A percentile compares a stretch with the other conserved stretches of the same genome.
Conservation (phyloP, 148 eudicot species). For the Rhododendron ovatum region DNA sequence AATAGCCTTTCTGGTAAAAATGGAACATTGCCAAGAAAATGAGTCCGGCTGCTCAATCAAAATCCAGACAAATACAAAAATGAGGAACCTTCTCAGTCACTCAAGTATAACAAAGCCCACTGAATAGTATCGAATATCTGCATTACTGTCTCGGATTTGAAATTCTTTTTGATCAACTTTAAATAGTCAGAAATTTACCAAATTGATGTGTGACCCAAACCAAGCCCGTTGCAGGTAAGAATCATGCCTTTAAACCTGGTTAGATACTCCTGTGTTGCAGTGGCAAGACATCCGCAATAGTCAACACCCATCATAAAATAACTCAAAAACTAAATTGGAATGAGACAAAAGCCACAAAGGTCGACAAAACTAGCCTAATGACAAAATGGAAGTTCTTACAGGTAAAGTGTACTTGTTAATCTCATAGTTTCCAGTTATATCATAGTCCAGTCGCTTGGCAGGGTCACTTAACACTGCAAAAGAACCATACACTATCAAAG, state of each 20-base stretch:
- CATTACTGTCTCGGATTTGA: background rate
- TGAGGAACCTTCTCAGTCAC: background rate
- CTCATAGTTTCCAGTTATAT: conserved; percentile 49
- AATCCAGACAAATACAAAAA: background rate
- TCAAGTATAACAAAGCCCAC: background rate
- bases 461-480: conserved; percentile 59
- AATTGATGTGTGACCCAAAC: conserved; percentile 42
- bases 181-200: conserved; percentile 19
- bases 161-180: background rate
- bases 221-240: conserved; percentile 62
- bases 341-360: background rate
- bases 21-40: background rate
- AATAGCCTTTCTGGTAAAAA: background rate
- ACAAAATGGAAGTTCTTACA: conserved; percentile 22
- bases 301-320: background rate
- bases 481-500: background rate
- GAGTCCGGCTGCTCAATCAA: background rate
- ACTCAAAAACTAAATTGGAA: background rate
- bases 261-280: conserved; percentile 48
- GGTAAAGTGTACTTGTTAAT: conserved; percentile 50
- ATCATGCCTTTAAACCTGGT: conserved; percentile 63
- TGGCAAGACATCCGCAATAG: background rate
- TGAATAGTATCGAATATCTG: background rate
- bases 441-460: conserved; percentile 54
- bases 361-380: background rate